These are phyloP conservation scores for Haplosporangium sp. DNA, from an alignment of 371 early-diverging fungal genomes.

Conservation along the genomic window DNA sequence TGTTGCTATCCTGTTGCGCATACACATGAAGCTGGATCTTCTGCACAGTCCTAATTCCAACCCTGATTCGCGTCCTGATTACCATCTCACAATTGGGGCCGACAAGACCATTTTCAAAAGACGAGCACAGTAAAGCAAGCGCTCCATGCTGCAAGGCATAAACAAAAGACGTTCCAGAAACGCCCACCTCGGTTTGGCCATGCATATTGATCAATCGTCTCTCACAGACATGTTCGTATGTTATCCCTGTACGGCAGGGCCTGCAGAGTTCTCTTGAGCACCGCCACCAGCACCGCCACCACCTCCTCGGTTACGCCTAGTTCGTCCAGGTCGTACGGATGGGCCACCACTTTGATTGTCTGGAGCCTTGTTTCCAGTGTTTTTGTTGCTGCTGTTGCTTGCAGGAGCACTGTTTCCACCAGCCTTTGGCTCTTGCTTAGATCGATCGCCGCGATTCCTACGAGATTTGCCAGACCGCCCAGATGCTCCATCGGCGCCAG, in stretches of 20 bases:
- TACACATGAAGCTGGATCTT: no score
- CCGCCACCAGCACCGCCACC: slow-evolving; percentile 15
- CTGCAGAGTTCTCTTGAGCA: slow-evolving; percentile 10
- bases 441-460: slow-evolving; percentile 25
- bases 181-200: not conserved
- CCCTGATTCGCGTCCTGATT: no score
- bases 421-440: slow-evolving; percentile 31
- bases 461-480: slow-evolving; percentile 23
- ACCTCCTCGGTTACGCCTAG: slow-evolving; percentile 39
- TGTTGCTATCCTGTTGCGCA: no score
- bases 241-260: slow-evolving; percentile 31
- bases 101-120: no score
- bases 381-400: not conserved
- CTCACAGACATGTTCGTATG: not conserved
- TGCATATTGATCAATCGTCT: not conserved
- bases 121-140: no score
- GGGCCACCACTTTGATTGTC: slow-evolving; percentile 24
- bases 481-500: slow-evolving; percentile 7
- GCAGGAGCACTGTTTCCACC: not conserved
- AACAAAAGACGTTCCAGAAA: not conserved
- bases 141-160: no score
- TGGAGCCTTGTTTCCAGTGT: slow-evolving; percentile 8
- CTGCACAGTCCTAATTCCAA: no score
- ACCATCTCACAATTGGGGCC: no score
- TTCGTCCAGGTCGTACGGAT: slow-evolving; percentile 26